Base-by-base conservation (phyloP, 2,329 filamentous ascomycete genomes). In the Pseudopithomyces chartarum region DNA sequence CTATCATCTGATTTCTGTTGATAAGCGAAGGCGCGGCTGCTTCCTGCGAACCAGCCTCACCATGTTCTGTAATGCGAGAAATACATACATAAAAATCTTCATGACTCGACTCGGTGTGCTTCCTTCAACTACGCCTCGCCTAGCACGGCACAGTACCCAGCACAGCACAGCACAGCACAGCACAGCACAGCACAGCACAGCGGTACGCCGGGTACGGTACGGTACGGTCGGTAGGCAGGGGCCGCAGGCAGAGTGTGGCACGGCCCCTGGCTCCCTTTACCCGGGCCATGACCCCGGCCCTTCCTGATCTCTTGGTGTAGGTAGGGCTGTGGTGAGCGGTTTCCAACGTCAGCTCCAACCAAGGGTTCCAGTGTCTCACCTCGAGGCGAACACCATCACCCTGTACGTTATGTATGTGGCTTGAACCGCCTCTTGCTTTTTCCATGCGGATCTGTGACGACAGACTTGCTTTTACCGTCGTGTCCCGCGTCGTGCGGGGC, bases 1-100 rank as follows among this genome's bases (percentile, higher is more conserved):
- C 45, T 72, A 73, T 47, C n/a, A 73, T 36, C 55, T 36, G 38
- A 46, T 13, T 47, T 43, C n/a, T 43, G 36, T 51, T 20, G 26
- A 15, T 23, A 36, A 17, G 6, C 3, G 34, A n/a, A 12, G 20
- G 57, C 26, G 20, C 45, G 52, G 40, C 34, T 51, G 36, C 58
- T 51, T 53, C 52, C 56, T 56, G 58, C 17, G 26, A 52, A 19
- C 19, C 6, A 40, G 22, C n/a, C 19, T 32, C 20, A 3, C 38
- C 33, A 29, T 29, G 26, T 29, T 49, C 20, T 39, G 8, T 26
- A 29, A 32, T 3, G 17, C 15, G 38, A 39, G 0, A 39, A 17
- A n/a, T 39, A 4, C 26, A 5, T 5, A 8, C 8, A 4, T 29
- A 29, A n/a, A n/a, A n/a, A n/a, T n/a, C 26, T 5, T 8, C 26